Conservation (phyloP, 1,284 basidiomycete species). For the Schizopora paradoxa region DNA sequence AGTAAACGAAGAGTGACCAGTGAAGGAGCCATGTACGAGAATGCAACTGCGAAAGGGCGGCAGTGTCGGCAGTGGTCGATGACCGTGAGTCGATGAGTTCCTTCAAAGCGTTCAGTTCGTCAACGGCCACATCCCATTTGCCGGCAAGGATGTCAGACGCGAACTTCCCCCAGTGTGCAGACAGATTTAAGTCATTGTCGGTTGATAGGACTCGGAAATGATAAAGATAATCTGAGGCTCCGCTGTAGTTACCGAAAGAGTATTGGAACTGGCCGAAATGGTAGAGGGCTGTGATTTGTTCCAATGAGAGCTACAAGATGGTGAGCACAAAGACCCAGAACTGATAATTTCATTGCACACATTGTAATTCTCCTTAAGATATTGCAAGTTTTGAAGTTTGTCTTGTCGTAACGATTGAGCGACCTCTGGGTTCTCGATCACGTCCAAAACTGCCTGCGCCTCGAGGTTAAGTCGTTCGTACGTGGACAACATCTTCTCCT, state of each 20-base stretch:
- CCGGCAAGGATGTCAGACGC: constrained; percentile 94
- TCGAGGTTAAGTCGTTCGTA: constrained; percentile 84
- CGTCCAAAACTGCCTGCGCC: constrained; percentile 88
- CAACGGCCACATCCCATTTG: constrained; percentile 89
- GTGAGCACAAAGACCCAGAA: constrained; percentile 16
- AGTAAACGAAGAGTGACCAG: constrained; percentile 98
- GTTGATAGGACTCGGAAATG: constrained; percentile 98
- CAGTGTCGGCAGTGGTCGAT: constrained; percentile 46
- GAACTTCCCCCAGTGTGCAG: constrained; percentile 97
- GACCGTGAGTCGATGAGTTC: constrained; percentile 85
- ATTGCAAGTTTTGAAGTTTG: constrained; percentile 93
- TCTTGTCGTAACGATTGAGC: constrained; percentile 88
- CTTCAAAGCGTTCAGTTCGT: constrained; percentile 90
- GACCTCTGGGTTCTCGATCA: constrained; percentile 96
- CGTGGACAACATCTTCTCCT: constrained; percentile 76
- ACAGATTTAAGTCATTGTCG: constrained; percentile 86
- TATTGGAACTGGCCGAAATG: constrained; percentile 99
- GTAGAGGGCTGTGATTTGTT: constrained; percentile 95
- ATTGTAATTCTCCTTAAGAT: constrained; percentile 90
- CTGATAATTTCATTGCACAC: constrained; percentile 41
- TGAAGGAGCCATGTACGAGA: constrained; percentile 97
- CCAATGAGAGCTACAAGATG: constrained; percentile 69
- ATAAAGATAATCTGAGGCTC: constrained; percentile 96
- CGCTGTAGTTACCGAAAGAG: constrained; percentile 93
- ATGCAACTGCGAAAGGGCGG: constrained; percentile 79